Evolutionary conservation across 2,329 filamentous ascomycete genomes (phyloP).

Genomic region (Verticillium zaregamsianum): DNA sequence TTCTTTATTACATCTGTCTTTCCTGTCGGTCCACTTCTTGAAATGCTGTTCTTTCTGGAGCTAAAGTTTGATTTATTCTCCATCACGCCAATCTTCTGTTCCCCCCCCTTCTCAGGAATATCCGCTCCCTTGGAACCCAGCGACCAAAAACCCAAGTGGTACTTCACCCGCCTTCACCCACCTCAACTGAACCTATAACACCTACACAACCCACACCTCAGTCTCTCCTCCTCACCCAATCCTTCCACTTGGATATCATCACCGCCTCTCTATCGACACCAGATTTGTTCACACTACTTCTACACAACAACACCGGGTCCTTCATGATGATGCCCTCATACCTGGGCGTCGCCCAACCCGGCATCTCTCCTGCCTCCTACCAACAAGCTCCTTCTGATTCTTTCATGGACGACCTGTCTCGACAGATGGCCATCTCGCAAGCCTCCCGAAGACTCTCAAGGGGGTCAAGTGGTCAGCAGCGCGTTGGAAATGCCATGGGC

Average conservation of each 20-base stretch:
- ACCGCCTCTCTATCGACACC: not conserved
- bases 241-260: not conserved
- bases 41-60: conserved; percentile 28
- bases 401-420: conserved; percentile 47
- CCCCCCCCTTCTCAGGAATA: conserved; percentile 22
- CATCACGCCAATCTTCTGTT: conserved; percentile 26
- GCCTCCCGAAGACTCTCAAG: conserved; percentile 44
- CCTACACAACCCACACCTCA: not conserved
- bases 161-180: conserved; percentile 16
- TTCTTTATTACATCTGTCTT: conserved; percentile 11
- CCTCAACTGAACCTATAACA: conserved; percentile 8
- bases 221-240: not conserved
- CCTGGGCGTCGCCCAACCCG: conserved; percentile 25
- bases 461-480: conserved; percentile 44
- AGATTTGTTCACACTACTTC: not conserved
- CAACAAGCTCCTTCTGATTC: conserved; percentile 28
- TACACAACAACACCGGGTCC: not conserved
- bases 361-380: conserved; percentile 25
- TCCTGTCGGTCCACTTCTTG: conserved; percentile 29
- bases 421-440: conserved; percentile 45
- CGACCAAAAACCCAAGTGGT: conserved; percentile 13
- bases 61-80: conserved; percentile 28
- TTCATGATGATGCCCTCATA: conserved; percentile 28
- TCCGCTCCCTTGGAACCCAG: conserved; percentile 24
- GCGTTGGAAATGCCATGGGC: conserved; percentile 19